Percentiles rank a stretch among this genome's conserved stretches.
Evolutionary conservation across 176 grass and related monocot genomes (phyloP).

Genomic region (Eleusine indica): DNA sequence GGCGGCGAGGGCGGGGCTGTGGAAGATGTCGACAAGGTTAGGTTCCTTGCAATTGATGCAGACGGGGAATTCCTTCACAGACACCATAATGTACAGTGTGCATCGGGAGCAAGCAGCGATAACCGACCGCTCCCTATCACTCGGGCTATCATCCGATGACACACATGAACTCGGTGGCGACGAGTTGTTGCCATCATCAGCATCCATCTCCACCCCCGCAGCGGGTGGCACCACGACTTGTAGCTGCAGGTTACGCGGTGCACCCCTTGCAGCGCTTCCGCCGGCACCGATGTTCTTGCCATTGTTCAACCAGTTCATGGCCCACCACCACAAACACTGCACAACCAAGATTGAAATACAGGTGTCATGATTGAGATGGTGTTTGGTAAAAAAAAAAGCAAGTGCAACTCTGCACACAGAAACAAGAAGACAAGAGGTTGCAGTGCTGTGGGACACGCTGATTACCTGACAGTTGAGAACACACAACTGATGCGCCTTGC

Average conservation of each 20-base stretch:
- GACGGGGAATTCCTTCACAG: conserved; percentile 48
- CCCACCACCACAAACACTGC: neutral
- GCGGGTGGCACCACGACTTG: conserved; percentile 36
- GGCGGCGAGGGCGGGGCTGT: neutral
- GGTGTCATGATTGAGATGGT: neutral
- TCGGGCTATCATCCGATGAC: conserved; percentile 53
- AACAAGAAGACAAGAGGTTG: neutral
- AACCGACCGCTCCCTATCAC: conserved; percentile 45
- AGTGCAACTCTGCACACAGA: neutral
- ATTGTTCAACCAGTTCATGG: neutral
- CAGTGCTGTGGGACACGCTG: too few relatives aligned
- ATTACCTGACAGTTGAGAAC: neutral
- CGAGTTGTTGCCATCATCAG: conserved; percentile 11
- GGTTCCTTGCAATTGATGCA: conserved; percentile 64
- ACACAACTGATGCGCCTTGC: neutral
- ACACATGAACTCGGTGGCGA: conserved; percentile 59
- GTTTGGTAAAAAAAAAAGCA: neutral
- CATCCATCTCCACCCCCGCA: conserved; percentile 10
- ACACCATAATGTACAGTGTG: conserved; percentile 61
- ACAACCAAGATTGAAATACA: neutral
- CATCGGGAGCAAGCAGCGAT: conserved; percentile 55
- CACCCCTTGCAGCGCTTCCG: conserved; percentile 4
- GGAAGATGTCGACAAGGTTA: conserved; percentile 49
- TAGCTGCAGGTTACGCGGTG: conserved; percentile 47
- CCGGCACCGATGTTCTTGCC: neutral